Evolutionary conservation across 345 rosid genomes (phyloP), one percentile per base, ranked within the genome.

Genomic region (Anastatica hierochuntica): DNA sequence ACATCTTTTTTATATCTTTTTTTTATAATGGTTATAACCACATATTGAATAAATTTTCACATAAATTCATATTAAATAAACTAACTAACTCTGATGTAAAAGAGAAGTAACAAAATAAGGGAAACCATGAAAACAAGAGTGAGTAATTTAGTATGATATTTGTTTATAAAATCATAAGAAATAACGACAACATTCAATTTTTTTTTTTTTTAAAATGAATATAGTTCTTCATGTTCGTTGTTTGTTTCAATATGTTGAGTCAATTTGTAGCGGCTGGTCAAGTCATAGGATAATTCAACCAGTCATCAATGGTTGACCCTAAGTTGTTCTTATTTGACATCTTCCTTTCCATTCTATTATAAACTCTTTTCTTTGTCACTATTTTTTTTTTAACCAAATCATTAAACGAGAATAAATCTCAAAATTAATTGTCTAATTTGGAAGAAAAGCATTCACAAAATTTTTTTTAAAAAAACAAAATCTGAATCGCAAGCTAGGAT

Each of bases 261-360:
- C 71, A 67, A 67, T 38, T 52, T 59, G 61, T 44, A 47, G 61
- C 54, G 50, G 71, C 56, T 59, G 56, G 61, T 59, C 66, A 52
- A 59, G 60, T 53, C 71, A 59, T 52, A 53, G 7, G 43, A 66
- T 18, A 20, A 37, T 58, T 53, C 49, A 59, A 59, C 49, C 12
- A 50, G 61, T 67, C 66, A 40, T 53, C 37, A 52, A 53, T 45
- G 71, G 31, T 39, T 59, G 71, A 67, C 66, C 56, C 31, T 15
- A 38, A 46, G 21, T 29, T 51, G 54, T 53, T 52, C 60, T 37
- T 43, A 40, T 50, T 66, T 65, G 65, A 66, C 71, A 66, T 44
- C 30, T 66, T 66, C 64, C 45, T 56, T 55, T 58, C n/a, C 54
- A 9, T 14, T 65, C 16, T 42, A 9, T 40, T 41, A 13, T 15